A percentile compares a stretch with the other conserved stretches of the same genome.
Evolutionary conservation across 768 basidiomycete genomes (phyloP).

Genomic region (Hygrophorus pudorinus): DNA sequence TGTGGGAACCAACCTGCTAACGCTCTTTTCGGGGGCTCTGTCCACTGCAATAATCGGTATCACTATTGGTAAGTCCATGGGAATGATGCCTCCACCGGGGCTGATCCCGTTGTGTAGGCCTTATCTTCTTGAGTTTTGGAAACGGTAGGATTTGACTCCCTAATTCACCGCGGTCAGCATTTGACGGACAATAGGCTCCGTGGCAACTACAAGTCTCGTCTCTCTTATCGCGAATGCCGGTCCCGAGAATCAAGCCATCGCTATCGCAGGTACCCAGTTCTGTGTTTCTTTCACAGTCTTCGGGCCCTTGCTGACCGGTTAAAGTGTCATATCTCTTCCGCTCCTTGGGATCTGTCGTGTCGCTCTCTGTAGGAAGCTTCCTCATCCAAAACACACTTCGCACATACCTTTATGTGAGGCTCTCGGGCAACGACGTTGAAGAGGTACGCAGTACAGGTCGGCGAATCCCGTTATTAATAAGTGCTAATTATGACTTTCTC

Average conservation of each 20-base stretch:
- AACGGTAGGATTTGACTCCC: not conserved
- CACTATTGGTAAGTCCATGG: slow-evolving; percentile 31
- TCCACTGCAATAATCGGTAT: slow-evolving; percentile 28
- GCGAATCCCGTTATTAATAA: too few species aligned
- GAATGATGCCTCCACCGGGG: too few species aligned
- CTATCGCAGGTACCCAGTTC: slow-evolving; percentile 41
- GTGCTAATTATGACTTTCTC: too few species aligned
- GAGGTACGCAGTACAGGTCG: slow-evolving; percentile 37
- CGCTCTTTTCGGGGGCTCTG: slow-evolving; percentile 30
- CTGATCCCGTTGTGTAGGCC: too few species aligned
- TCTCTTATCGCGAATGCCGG: slow-evolving; percentile 57
- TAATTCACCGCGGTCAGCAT: not conserved
- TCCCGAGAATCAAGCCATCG: slow-evolving; percentile 50
- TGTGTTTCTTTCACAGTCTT: not conserved
- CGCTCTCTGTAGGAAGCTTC: slow-evolving; percentile 46
- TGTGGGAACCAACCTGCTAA: slow-evolving; percentile 26
- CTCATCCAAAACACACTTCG: slow-evolving; percentile 45
- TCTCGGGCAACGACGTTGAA: slow-evolving; percentile 38
- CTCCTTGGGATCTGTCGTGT: slow-evolving; percentile 49
- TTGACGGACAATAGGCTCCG: slow-evolving; percentile 28
- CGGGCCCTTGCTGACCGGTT: not conserved
- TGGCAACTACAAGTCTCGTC: slow-evolving; percentile 47
- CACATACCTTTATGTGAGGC: slow-evolving; percentile 26
- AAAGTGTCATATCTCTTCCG: slow-evolving; percentile 59
- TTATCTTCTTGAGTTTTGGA: too few species aligned